Evolutionary conservation across 129 eudicot genomes (phyloP), one percentile per base, ranked within the genome.

Genomic region (Sambucus nigra): DNA sequence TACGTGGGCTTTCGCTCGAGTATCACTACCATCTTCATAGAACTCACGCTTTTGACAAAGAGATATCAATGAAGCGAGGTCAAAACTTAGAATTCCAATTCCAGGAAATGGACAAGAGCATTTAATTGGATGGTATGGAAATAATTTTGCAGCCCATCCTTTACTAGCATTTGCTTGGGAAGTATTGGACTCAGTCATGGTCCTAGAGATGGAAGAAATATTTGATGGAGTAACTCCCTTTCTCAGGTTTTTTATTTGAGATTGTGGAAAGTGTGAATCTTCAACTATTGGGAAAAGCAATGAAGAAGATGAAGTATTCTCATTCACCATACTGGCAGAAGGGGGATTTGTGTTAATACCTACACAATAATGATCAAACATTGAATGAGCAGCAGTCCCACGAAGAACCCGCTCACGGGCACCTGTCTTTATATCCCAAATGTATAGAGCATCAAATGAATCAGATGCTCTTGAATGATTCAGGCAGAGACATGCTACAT

Each of bases 361-460:
- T 47, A 29, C 61, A 65, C 69, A 74, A 57, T 86, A 86, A 71
- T 82, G 83, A 60, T 77, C 89, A 61, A 86, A 92, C 96, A 92
- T 79, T 11, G 96, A 86, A 61, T 73, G 91, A 67, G 99, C 94
- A 47, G 96, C 87, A 51, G 60, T 60, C 41, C 95, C 95, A 52
- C 94, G 96, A 63, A 92, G 94, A 61, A 86, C 84, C 35, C 99
- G 89, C 61, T 92, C 99, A 61, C 96, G 88, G 26, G 99, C 73
- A 71, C 99, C 99, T 16, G 99, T 75, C 63, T 92, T 92, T 55
- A 86, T 62, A 73, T 92, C 99, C 99, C 99, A 92, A 68, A 92
- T 83, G 72, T 74, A 92, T 41, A 92, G 66, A 33, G 69, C 80
- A 33, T 92, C 96, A 48, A 65, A 63, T 17, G 68, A 45, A 70